Conservation (phyloP, 208 protist species). For the Wallacemonas sp. region DNA sequence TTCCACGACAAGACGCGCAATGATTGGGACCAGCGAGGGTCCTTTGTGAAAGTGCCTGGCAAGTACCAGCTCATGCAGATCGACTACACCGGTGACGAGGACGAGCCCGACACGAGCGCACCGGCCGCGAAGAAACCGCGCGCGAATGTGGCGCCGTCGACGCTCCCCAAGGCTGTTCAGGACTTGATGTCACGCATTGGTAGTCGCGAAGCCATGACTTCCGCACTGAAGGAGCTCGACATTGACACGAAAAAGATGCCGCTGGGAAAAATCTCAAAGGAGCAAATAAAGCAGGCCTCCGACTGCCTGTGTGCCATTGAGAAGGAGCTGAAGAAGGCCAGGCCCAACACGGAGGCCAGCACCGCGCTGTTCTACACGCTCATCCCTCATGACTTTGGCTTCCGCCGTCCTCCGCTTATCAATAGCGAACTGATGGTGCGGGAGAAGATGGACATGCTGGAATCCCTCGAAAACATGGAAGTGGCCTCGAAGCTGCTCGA, state of each 20-base stretch:
- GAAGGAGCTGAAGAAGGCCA: conserved; percentile 52
- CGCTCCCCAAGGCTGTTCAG: conserved; percentile 42
- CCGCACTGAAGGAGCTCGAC: conserved; percentile 70
- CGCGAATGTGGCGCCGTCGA: conserved; percentile 28
- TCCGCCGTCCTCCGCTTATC: conserved; percentile 57
- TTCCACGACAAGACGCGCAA: conserved; percentile 74
- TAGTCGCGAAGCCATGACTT: conserved; percentile 54
- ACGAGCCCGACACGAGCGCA: conserved; percentile 18
- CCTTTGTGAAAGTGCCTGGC: conserved; percentile 53
- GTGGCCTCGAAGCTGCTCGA: conserved; percentile 67
- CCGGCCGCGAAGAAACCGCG: conserved; percentile 25
- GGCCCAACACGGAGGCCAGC: conserved; percentile 35
- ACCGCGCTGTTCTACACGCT: conserved; percentile 79
- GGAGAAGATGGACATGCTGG: conserved; percentile 79
- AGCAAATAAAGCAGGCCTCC: conserved; percentile 63
- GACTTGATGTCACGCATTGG: conserved; percentile 68
- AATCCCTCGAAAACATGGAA: conserved; percentile 80
- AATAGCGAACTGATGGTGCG: conserved; percentile 48
- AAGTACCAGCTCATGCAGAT: conserved; percentile 86
- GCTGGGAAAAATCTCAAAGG: conserved; percentile 82
- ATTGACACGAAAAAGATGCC: conserved; percentile 83
- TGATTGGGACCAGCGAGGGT: conserved; percentile 29
- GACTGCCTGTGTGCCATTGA: conserved; percentile 54
- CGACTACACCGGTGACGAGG: conserved; percentile 47
- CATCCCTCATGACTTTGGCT: conserved; percentile 81